Percentiles rank a stretch among this genome's conserved stretches.
phyloP scores from a whole-genome alignment of 108 stramenopile species.

The Aurantiochytrium sp. region DNA sequence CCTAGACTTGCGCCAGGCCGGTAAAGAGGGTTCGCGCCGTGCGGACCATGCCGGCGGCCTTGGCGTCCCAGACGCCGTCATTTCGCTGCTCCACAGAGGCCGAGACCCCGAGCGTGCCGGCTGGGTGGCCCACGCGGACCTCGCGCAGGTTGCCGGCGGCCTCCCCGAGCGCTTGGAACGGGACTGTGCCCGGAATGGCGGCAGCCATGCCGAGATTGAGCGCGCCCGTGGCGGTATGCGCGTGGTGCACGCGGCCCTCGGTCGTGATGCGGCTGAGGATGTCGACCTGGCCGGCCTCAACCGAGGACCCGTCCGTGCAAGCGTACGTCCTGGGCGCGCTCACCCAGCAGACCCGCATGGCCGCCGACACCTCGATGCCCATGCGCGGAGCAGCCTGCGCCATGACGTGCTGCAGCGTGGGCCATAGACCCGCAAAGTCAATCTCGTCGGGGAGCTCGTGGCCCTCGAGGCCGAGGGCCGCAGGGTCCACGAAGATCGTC shows the following conservation, averaged over 20 bases:
- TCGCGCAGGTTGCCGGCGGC: neutral
- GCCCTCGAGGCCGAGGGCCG: neutral
- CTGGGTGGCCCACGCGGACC: neutral
- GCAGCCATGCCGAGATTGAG: constrained; percentile 27
- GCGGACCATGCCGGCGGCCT: neutral
- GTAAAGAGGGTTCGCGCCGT: neutral
- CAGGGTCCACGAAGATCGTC: neutral
- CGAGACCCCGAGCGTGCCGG: neutral
- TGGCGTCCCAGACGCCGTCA: neutral
- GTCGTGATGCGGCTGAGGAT: neutral
- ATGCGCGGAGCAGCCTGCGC: neutral
- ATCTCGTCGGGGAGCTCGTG: neutral
- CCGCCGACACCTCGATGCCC: neutral
- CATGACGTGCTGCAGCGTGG: neutral
- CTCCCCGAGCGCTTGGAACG: neutral
- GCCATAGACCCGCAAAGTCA: neutral
- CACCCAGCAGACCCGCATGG: constrained; percentile 7
- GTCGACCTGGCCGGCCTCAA: neutral
- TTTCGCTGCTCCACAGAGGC: neutral
- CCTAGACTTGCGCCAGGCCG: neutral
- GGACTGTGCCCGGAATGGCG: neutral
- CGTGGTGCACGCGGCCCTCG: constrained; percentile 10
- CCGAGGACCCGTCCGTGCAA: neutral
- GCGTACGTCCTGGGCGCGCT: neutral
- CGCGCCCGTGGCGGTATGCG: constrained; percentile 22